Evolutionary conservation across 1,284 basidiomycete genomes (phyloP).

Genomic region (Ganoderma meredithae): DNA sequence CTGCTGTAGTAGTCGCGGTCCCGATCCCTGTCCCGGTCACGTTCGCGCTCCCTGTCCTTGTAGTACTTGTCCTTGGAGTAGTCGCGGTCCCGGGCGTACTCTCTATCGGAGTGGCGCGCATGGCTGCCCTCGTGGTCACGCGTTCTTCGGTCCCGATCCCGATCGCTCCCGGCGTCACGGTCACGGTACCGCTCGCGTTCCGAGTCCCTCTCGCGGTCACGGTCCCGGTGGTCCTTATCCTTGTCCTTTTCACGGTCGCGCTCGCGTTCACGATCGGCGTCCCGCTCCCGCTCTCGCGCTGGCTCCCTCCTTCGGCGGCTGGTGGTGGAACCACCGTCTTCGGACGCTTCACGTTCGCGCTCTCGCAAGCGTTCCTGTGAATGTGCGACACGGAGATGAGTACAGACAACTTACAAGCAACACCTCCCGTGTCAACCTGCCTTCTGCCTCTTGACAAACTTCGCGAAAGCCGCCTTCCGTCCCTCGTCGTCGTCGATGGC

Average conservation of each 20-base stretch:
- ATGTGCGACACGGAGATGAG: slow-evolving; percentile 22
- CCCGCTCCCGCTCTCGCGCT: slow-evolving; percentile 56
- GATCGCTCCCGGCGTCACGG: slow-evolving; percentile 43
- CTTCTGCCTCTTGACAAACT: slow-evolving; percentile 89
- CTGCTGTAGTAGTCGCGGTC: slow-evolving; percentile 43
- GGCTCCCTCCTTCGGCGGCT: slow-evolving; percentile 82
- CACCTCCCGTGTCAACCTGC: slow-evolving; percentile 42
- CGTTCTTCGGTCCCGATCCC: slow-evolving; percentile 33
- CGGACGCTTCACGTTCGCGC: slow-evolving; percentile 74
- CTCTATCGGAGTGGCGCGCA: slow-evolving; percentile 35
- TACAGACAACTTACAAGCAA: slow-evolving; percentile 19
- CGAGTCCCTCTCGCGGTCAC: slow-evolving; percentile 48
- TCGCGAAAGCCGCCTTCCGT: slow-evolving; percentile 80
- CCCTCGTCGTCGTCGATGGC: slow-evolving; percentile 86
- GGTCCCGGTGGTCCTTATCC: slow-evolving; percentile 45
- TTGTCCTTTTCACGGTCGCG: slow-evolving; percentile 38
- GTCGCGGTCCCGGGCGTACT: slow-evolving; percentile 43
- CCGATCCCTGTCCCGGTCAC: slow-evolving; percentile 51
- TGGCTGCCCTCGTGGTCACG: slow-evolving; percentile 40
- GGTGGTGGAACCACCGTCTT: slow-evolving; percentile 80
- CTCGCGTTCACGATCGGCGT: slow-evolving; percentile 51
- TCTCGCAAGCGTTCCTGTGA: slow-evolving; percentile 79
- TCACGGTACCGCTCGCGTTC: slow-evolving; percentile 52
- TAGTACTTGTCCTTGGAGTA: slow-evolving; percentile 46
- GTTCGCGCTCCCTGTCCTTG: slow-evolving; percentile 45